phyloP scores from a whole-genome alignment of 2,329 filamentous ascomycete genomes.

The Xylogone sp. region DNA sequence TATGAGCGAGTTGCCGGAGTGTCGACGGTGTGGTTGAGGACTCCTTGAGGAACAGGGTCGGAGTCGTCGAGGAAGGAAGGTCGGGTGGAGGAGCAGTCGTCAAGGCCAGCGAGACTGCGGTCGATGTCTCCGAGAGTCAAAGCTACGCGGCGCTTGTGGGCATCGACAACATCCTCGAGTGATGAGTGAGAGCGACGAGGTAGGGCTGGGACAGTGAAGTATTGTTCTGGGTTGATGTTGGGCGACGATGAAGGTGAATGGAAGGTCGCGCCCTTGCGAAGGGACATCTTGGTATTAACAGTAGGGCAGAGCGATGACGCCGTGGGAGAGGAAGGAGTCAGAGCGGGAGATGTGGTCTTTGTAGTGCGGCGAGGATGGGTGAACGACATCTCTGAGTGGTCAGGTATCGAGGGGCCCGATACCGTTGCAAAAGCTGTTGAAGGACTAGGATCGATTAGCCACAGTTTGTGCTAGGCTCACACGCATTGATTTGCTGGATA shows the following conservation, averaged over 20 bases:
- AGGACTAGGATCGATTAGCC: not conserved
- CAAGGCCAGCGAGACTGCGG: slow-evolving; percentile 50
- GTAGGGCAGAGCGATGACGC: slow-evolving; percentile 35
- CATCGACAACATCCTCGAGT: slow-evolving; percentile 68
- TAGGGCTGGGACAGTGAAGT: slow-evolving; percentile 39
- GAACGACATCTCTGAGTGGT: slow-evolving; percentile 28
- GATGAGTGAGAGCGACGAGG: slow-evolving; percentile 64
- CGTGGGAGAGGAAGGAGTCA: slow-evolving; percentile 41
- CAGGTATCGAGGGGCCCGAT: slow-evolving; percentile 8
- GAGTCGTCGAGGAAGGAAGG: slow-evolving; percentile 50
- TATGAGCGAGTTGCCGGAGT: slow-evolving; percentile 33
- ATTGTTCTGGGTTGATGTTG: slow-evolving; percentile 33
- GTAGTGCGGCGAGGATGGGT: slow-evolving; percentile 29
- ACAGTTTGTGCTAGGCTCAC: not conserved
- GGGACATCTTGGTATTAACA: slow-evolving; percentile 52
- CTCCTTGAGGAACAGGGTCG: slow-evolving; percentile 55
- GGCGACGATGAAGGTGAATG: slow-evolving; percentile 38
- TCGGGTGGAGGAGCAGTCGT: slow-evolving; percentile 30
- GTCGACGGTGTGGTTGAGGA: slow-evolving; percentile 54
- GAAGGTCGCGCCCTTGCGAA: slow-evolving; percentile 69
- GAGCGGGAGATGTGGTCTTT: slow-evolving; percentile 33
- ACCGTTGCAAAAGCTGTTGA: not conserved
- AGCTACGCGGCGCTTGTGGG: slow-evolving; percentile 65
- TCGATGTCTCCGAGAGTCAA: slow-evolving; percentile 64
- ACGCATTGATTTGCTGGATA: not conserved